A percentile compares a stretch with the other conserved stretches of the same genome.
phyloP scores from a whole-genome alignment of 1,284 basidiomycete species.

The Porphyrellus sp. region DNA sequence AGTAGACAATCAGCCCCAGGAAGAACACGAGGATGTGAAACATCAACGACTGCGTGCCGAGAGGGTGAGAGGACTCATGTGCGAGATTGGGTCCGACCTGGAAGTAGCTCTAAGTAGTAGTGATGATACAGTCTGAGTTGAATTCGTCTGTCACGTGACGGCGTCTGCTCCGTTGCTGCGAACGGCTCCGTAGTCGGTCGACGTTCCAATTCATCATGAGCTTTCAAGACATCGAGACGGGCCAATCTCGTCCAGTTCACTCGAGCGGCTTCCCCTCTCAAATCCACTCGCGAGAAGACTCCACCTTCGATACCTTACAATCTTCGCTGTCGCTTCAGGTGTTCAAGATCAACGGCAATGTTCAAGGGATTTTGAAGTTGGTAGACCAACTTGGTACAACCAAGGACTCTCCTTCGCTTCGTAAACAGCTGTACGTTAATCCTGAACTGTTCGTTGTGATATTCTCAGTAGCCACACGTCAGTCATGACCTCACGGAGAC shows the following conservation, averaged over 20 bases:
- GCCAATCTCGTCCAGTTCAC: conserved; percentile 46
- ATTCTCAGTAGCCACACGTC: conserved; percentile 6
- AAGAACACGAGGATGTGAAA: too few relatives aligned
- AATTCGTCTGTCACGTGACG: not conserved
- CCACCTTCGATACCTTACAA: conserved; percentile 75
- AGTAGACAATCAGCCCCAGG: too few relatives aligned
- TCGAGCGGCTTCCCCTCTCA: conserved; percentile 44
- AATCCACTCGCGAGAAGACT: conserved; percentile 63
- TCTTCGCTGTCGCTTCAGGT: conserved; percentile 90
- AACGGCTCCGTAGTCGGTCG: not conserved
- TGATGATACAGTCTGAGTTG: too few relatives aligned
- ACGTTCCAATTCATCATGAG: conserved; percentile 48
- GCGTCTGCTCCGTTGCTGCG: not conserved
- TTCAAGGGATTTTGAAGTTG: conserved; percentile 89
- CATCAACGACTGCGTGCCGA: too few relatives aligned
- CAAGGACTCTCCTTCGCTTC: conserved; percentile 70
- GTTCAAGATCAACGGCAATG: conserved; percentile 98
- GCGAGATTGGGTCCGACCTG: too few relatives aligned
- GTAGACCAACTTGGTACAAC: conserved; percentile 87
- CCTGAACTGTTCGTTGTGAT: not conserved
- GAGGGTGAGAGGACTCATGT: too few relatives aligned
- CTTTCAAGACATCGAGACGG: conserved; percentile 76
- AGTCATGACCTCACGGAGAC: conserved; percentile 90
- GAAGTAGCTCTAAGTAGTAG: too few relatives aligned
- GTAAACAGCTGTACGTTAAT: conserved; percentile 72